Conservation (phyloP, 2,329 filamentous ascomycete species). For the Ramularia endophylla region DNA sequence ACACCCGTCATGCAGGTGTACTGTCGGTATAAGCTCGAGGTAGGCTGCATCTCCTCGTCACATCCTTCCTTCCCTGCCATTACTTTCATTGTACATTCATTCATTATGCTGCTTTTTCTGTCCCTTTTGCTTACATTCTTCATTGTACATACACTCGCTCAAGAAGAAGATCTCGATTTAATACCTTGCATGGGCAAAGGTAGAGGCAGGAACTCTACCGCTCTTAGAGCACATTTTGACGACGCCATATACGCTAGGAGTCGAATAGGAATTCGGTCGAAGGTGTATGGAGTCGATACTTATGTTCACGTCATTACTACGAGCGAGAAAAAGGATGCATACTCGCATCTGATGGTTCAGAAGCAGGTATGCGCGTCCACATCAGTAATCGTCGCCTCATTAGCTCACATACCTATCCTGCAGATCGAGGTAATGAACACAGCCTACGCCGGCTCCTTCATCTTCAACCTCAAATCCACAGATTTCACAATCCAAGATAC, state of each 20-base stretch:
- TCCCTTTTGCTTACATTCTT: too few species aligned
- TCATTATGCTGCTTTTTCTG: too few species aligned
- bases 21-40: too few species aligned
- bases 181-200: constrained; percentile 1
- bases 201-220: constrained; percentile 2
- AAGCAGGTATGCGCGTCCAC: not conserved
- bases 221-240: not conserved
- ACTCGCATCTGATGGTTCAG: not conserved
- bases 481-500: not conserved
- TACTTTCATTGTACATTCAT: too few species aligned
- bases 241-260: not conserved
- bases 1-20: too few species aligned
- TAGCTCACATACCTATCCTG: too few species aligned
- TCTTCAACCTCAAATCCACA: not conserved
- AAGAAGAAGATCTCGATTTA: not conserved
- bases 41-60: too few species aligned
- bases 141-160: too few species aligned
- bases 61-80: too few species aligned
- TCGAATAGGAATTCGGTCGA: not conserved
- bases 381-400: too few species aligned
- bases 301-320: constrained; percentile 2
- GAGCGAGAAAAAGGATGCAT: not conserved
- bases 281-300: not conserved
- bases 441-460: not conserved
- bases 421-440: constrained; percentile 1